Percentiles rank a stretch among this genome's conserved stretches.
Conservation (phyloP, 1,284 basidiomycete species). For the Trichosporon sp. region DNA sequence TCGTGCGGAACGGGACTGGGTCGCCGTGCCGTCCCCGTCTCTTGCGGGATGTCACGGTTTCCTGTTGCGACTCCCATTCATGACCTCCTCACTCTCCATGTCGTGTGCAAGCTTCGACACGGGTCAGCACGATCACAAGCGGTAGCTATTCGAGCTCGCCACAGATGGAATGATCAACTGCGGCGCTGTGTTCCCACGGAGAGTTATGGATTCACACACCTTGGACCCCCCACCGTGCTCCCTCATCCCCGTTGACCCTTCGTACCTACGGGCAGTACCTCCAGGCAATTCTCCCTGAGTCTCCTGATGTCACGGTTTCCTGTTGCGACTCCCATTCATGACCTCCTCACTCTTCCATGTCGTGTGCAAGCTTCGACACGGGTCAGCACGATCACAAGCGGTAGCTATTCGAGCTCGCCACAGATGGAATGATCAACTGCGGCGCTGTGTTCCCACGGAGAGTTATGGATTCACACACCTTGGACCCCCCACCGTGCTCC, state of each 20-base stretch:
- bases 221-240: neutral
- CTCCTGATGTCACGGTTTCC: too few species aligned
- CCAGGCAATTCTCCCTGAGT: neutral
- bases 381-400: neutral
- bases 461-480: neutral
- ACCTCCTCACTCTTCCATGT: too few species aligned
- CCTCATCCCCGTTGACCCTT: neutral
- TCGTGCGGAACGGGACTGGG: too few species aligned
- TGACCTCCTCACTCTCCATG: too few species aligned
- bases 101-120: neutral
- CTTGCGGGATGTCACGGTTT: too few species aligned
- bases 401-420: neutral
- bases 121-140: neutral
- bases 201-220: neutral
- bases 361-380: neutral
- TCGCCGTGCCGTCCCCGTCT: too few species aligned
- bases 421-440: neutral
- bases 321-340: too few species aligned
- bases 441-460: neutral
- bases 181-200: neutral
- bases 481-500: neutral
- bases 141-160: neutral
- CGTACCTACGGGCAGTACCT: neutral
- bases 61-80: too few species aligned
- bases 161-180: neutral